Evolutionary conservation across 1,284 basidiomycete species (phyloP), one percentile per base, ranked within the genome.

Genomic region (Marasmius oreades): DNA sequence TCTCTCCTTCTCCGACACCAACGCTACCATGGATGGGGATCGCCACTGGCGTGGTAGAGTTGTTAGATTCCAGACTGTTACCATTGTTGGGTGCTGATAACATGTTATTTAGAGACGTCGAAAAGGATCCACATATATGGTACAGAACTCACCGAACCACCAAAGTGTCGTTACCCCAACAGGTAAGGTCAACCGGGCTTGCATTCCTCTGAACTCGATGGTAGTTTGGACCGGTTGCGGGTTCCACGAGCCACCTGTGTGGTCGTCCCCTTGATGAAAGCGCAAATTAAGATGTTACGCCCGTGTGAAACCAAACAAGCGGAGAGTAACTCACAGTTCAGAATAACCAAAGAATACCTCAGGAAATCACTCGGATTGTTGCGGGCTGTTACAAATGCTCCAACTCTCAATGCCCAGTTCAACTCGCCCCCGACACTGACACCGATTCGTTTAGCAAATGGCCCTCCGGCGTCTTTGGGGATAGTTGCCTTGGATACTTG

Each of bases 401-500:
- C 76, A 1, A 86, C 88, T 28, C 76, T 65, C 2, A 90, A 74
- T 0, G 79, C 82, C 84, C 81, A 86, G 62, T 69, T 73, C 36
- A 81, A 70, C 8, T 62, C 69, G 0, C 88, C 88, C 16, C 77
- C 76, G 2, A 90, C 80, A 28, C 77, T 77, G 5, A 85, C 81
- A 2, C 79, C 81, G 52, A 90, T 84, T 11, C 89, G 78, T 63
- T 85, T 74, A 8, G 82, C 89, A 63, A 76, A 88, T 0, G 87
- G 85, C 1, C 89, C 88, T 2, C 81, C 84, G 0, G 65, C 63
- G 53, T 90, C 88, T 53, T 81, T 80, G 0, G 88, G 89, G 18
- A 86, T 72, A 59, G 88, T 78, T 0, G 86, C 88, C 64, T 88
- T 88, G 20, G 85, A 86, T 0, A 83, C 83, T 56, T 90, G 88